phyloP scores from a whole-genome alignment of 495 filamentous ascomycete species.

The Penicillium simplicissimum region DNA sequence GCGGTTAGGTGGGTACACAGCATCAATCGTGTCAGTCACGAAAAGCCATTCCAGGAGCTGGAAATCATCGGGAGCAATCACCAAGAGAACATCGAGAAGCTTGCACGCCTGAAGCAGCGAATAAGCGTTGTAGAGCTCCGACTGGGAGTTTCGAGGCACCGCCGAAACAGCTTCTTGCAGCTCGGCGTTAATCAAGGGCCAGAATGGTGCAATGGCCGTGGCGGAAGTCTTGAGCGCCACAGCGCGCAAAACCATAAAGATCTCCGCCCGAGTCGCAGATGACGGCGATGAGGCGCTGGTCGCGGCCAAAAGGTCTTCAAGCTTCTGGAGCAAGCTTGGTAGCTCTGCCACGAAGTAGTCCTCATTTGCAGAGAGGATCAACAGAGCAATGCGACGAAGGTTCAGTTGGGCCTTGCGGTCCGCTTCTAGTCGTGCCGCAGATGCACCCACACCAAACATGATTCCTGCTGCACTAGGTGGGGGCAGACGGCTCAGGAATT shows the following conservation, averaged over 20 bases:
- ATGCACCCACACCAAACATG: constrained; percentile 95
- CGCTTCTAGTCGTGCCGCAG: constrained; percentile 88
- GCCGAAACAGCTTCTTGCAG: constrained; percentile 80
- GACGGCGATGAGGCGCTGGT: constrained; percentile 89
- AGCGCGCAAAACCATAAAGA: constrained; percentile 85
- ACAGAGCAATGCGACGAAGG: constrained; percentile 74
- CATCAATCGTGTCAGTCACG: constrained; percentile 94
- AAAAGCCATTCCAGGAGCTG: constrained; percentile 96
- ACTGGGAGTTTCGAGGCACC: constrained; percentile 66
- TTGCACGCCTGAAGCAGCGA: constrained; percentile 88
- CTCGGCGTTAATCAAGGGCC: constrained; percentile 88
- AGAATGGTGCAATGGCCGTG: constrained; percentile 76
- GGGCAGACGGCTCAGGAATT: constrained; percentile 74
- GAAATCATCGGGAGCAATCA: constrained; percentile 91
- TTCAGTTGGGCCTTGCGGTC: constrained; percentile 92
- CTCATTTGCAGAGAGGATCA: constrained; percentile 69
- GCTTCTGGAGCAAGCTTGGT: constrained; percentile 71
- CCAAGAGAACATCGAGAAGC: constrained; percentile 79
- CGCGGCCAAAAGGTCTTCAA: constrained; percentile 84
- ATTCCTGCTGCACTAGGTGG: constrained; percentile 93
- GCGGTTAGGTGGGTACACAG: constrained; percentile 79
- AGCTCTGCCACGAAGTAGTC: constrained; percentile 82
- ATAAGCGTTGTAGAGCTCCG: constrained; percentile 73
- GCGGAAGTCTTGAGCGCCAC: constrained; percentile 73
- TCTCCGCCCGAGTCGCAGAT: constrained; percentile 80